Evolutionary conservation across 2,329 filamentous ascomycete species (phyloP).

Genomic region (Clarireedia homoeocarpa): DNA sequence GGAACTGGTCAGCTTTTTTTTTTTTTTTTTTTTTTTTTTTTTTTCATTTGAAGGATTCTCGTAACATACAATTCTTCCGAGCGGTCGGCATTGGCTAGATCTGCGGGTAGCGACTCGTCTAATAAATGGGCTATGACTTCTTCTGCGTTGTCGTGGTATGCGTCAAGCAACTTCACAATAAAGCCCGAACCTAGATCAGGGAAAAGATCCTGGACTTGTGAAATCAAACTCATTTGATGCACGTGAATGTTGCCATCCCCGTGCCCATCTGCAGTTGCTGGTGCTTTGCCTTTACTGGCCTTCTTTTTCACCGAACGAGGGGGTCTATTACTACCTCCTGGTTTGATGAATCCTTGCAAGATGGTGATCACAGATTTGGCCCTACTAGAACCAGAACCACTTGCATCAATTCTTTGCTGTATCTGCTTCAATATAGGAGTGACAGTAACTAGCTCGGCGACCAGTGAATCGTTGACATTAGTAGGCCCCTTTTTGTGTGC

Average conservation of each 20-base stretch:
- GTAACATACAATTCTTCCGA: slow-evolving; percentile 42
- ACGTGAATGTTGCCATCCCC: slow-evolving; percentile 42
- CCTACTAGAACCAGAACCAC: slow-evolving; percentile 43
- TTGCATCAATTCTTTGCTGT: slow-evolving; percentile 42
- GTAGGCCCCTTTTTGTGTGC: slow-evolving; percentile 48
- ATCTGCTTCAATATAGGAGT: slow-evolving; percentile 67
- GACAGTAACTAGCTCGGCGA: slow-evolving; percentile 71
- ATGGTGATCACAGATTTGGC: slow-evolving; percentile 53
- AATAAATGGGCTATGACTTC: slow-evolving; percentile 74
- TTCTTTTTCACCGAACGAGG: slow-evolving; percentile 36
- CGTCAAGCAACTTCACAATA: slow-evolving; percentile 68
- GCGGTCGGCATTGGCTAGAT: slow-evolving; percentile 57
- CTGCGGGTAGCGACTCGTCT: slow-evolving; percentile 63
- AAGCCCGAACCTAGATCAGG: slow-evolving; percentile 80
- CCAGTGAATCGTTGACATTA: slow-evolving; percentile 60
- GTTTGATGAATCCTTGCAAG: slow-evolving; percentile 51
- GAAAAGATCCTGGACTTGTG: slow-evolving; percentile 89
- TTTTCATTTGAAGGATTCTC: not conserved
- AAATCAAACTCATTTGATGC: slow-evolving; percentile 76
- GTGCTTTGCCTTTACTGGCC: slow-evolving; percentile 23
- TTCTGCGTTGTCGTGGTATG: slow-evolving; percentile 71
- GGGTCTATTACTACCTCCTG: slow-evolving; percentile 43
- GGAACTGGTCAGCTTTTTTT: slow-evolving; percentile 1
- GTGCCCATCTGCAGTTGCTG: slow-evolving; percentile 47
- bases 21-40: not conserved